Base-by-base conservation (phyloP, 768 basidiomycete genomes). In the Auricularia auricula-judae region DNA sequence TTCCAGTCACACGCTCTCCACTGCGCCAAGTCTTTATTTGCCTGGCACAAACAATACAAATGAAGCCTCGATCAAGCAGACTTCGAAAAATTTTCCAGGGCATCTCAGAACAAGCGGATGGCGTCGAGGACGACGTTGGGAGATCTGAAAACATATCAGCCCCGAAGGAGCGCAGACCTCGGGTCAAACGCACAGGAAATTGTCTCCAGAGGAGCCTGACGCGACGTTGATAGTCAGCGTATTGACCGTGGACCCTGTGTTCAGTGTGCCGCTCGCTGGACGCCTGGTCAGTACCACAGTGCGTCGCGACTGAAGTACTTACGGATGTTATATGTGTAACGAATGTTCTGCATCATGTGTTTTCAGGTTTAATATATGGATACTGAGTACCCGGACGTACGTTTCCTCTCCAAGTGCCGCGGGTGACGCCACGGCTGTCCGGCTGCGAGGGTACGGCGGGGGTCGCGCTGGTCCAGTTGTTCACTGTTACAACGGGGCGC, bases 391-490 rank as follows among this genome's bases (percentile, higher is more conserved):
- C 34, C 4, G 23, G 56, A 59, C 56, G 56, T 33, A 59, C 56
- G 56, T 59, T 53, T 14, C 80, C 80, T 42, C 80, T 76, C 79
- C 79, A 82, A 34, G 80, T 81, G n/a, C 80, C 80, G 63, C 80
- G 78, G 61, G 80, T 81, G 43, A 82, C 77, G 53, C 80, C 80
- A 71, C 80, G 74, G 60, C 79, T 80, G 70, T 81, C 76, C 42
- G 80, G 66, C 7, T 67, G 65, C 23, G 77, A 67, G 18, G 79
- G 80, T 77, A 76, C 71, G 60, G 74, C 68, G 51, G 80, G 80
- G 21, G 74, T 73, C 66, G 71, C 69, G n/a, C 78, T 78, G 10
- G 76, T 77, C 72, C 76, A 82, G 33, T 69, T 74, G 68, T 80
- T 81, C 36, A 81, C 80, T 1, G 71, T 76, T 56, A 82, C 73